A percentile compares a stretch with the other conserved stretches of the same genome.
These are phyloP conservation scores for Filobasidium floriforme DNA, from an alignment of 768 basidiomycete genomes.

Conservation along the genomic window DNA sequence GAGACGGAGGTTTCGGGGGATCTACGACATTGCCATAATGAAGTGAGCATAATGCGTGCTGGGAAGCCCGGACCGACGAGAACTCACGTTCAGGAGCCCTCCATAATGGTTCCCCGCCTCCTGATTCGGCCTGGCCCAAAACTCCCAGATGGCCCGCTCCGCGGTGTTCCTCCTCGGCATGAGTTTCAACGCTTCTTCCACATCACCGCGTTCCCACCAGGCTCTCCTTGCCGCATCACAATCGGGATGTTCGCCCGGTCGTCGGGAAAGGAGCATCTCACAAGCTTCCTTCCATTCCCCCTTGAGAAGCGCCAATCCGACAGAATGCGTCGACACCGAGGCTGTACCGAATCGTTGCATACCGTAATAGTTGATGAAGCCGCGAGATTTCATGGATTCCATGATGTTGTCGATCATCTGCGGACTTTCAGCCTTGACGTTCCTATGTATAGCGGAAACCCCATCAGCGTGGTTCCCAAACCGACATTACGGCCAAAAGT, in stretches of 20 bases:
- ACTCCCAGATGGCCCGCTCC: slow-evolving; percentile 84
- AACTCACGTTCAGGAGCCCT: slow-evolving; percentile 67
- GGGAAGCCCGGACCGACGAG: background rate
- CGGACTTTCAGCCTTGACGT: slow-evolving; percentile 68
- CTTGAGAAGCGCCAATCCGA: slow-evolving; percentile 79
- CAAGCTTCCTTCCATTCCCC: slow-evolving; percentile 86
- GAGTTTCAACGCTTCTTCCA: slow-evolving; percentile 69
- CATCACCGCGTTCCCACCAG: slow-evolving; percentile 82
- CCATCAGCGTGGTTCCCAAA: background rate
- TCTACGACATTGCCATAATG: no score
- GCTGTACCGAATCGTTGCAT: slow-evolving; percentile 99
- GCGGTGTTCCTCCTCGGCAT: slow-evolving; percentile 91
- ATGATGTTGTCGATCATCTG: slow-evolving; percentile 68
- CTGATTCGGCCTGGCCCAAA: slow-evolving; percentile 68
- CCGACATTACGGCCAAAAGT: background rate
- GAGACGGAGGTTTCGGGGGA: slow-evolving; percentile 84
- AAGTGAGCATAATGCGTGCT: no score
- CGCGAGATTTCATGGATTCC: slow-evolving; percentile 66
- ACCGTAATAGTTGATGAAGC: slow-evolving; percentile 98
- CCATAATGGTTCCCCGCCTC: slow-evolving; percentile 66
- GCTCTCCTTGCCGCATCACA: slow-evolving; percentile 73
- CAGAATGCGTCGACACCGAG: slow-evolving; percentile 86
- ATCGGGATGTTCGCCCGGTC: slow-evolving; percentile 89
- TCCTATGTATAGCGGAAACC: slow-evolving; percentile 50
- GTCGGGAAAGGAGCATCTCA: slow-evolving; percentile 66